Evolutionary conservation across 2,329 filamentous ascomycete species (phyloP).

Genomic region (Helicocarpus griseus): DNA sequence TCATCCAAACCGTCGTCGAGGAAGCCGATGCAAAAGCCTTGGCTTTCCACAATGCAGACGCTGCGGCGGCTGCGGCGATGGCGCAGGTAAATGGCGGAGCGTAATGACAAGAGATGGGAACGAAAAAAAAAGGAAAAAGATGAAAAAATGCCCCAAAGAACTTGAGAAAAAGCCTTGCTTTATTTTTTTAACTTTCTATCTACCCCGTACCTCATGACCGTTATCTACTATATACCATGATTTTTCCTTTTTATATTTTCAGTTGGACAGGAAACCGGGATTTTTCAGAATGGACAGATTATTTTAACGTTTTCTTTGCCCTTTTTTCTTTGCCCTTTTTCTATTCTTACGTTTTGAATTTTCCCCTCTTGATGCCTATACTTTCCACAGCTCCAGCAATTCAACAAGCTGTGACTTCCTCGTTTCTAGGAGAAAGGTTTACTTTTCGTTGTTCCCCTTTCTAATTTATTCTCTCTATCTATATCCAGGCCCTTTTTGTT

Average conservation of each 20-base stretch:
- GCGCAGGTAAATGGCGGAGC: constrained; percentile 11
- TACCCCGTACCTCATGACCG: background rate
- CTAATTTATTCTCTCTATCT: no score
- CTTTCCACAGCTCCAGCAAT: no score
- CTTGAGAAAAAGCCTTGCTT: background rate
- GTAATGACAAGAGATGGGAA: background rate
- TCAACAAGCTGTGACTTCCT: no score
- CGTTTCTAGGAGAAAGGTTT: no score
- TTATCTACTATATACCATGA: background rate
- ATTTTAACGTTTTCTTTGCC: background rate
- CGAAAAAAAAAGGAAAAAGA: background rate
- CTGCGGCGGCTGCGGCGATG: constrained; percentile 27
- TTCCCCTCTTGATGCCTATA: no score
- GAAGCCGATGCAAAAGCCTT: constrained; percentile 53
- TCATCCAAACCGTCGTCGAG: constrained; percentile 68
- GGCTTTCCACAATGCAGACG: constrained; percentile 25
- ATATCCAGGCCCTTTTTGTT: no score
- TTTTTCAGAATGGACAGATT: background rate
- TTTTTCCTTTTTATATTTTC: background rate
- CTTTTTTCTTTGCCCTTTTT: background rate
- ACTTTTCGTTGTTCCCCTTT: no score
- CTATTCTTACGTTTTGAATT: background rate
- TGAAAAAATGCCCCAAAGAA: no score
- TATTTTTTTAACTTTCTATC: background rate
- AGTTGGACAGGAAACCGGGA: background rate